Evolutionary conservation across 1,139 yeast genomes (phyloP).

Genomic region (Taiozyma onychis): DNA sequence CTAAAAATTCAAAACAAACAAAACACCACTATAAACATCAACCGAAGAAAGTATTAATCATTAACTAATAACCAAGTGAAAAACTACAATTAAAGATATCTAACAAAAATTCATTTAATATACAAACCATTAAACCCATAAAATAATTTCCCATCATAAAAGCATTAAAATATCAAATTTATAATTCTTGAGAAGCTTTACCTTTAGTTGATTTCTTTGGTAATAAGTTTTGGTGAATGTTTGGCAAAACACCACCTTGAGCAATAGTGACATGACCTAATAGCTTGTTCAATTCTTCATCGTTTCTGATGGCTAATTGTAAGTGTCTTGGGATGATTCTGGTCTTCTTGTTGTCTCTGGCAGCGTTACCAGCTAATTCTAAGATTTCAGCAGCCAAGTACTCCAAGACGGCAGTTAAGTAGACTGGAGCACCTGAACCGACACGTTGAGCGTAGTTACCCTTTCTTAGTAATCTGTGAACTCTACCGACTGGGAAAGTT

Average conservation of each 20-base stretch:
- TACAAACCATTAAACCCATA: conserved; percentile 1
- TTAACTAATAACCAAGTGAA: neutral
- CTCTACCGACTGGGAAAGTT: conserved; percentile 99
- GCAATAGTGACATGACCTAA: conserved; percentile 95
- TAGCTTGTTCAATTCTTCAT: conserved; percentile 91
- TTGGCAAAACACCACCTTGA: conserved; percentile 98
- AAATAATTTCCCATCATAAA: neutral
- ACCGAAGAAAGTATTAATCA: neutral
- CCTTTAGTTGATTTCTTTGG: conserved; percentile 85
- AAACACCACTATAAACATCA: neutral
- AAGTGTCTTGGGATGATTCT: conserved; percentile 98
- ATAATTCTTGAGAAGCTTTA: conserved; percentile 83
- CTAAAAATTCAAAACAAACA: neutral
- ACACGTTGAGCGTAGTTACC: conserved; percentile 99
- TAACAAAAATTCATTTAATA: neutral
- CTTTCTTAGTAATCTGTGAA: conserved; percentile 93
- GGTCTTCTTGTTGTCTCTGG: conserved; percentile 96
- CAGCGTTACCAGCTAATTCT: conserved; percentile 98
- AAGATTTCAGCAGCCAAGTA: conserved; percentile 95
- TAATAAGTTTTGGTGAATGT: conserved; percentile 94
- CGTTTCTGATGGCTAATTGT: conserved; percentile 97
- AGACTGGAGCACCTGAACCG: conserved; percentile 98
- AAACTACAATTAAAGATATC: neutral
- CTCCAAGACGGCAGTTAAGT: conserved; percentile 93
- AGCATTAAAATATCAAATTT: conserved; percentile 23